phyloP scores from a whole-genome alignment of 2,329 filamentous ascomycete genomes.

The Harringtonia lauricola region DNA sequence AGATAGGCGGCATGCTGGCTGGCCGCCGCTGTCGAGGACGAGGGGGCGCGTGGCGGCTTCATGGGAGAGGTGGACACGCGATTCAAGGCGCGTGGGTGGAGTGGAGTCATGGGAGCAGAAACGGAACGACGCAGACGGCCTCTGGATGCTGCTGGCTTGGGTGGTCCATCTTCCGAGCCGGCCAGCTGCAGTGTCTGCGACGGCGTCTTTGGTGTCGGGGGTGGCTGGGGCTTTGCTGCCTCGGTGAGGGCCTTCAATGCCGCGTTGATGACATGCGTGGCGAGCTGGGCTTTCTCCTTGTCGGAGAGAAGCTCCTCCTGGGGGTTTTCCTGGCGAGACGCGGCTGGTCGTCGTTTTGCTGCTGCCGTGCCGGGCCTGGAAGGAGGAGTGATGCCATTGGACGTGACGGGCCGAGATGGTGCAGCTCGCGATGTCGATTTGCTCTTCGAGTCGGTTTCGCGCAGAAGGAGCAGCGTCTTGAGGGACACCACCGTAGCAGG shows the following conservation, averaged over 20 bases:
- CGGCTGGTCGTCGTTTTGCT: conserved; percentile 11
- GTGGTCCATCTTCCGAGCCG: not conserved
- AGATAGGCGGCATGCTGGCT: conserved; percentile 26
- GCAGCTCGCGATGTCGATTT: conserved; percentile 5
- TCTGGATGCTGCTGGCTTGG: not conserved
- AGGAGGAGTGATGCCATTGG: conserved; percentile 3
- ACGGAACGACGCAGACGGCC: conserved; percentile 38
- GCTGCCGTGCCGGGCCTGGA: conserved; percentile 15
- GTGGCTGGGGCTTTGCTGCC: conserved; percentile 41
- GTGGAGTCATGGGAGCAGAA: conserved; percentile 47
- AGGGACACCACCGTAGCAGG: conserved; percentile 31
- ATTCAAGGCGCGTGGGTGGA: conserved; percentile 51
- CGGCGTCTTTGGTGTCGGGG: not conserved
- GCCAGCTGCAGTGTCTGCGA: not conserved
- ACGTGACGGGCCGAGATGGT: conserved; percentile 14
- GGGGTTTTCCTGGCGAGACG: conserved; percentile 7
- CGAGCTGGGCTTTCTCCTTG: conserved; percentile 54
- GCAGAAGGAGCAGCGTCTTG: conserved; percentile 31
- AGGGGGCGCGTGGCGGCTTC: conserved; percentile 15
- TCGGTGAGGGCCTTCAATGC: conserved; percentile 59
- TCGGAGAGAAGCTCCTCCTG: conserved; percentile 25
- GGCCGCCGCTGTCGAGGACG: conserved; percentile 18
- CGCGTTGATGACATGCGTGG: conserved; percentile 62
- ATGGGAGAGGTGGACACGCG: conserved; percentile 44
- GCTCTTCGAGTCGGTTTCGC: conserved; percentile 16